Evolutionary conservation across 2,329 filamentous ascomycete genomes (phyloP).

Genomic region (Cladobotryum mycophilum): DNA sequence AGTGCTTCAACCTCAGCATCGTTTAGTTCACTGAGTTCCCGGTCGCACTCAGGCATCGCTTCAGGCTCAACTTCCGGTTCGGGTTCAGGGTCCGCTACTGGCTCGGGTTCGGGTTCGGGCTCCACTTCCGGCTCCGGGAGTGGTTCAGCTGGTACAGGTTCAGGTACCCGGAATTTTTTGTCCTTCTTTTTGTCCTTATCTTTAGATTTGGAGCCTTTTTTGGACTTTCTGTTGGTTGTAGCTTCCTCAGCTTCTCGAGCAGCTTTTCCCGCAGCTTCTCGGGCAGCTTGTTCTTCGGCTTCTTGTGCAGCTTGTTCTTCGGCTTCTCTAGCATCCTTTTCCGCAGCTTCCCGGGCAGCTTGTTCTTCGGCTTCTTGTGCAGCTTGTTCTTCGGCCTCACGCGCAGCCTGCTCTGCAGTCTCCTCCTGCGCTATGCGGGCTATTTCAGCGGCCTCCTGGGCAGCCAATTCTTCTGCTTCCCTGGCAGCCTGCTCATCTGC

Average conservation of each 20-base stretch:
- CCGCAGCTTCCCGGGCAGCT: constrained; percentile 32
- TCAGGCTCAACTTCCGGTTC: constrained; percentile 10
- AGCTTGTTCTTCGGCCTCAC: constrained; percentile 17
- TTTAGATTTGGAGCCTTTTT: constrained; percentile 34
- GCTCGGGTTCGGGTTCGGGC: constrained; percentile 10
- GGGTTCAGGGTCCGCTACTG: constrained; percentile 10
- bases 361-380: constrained; percentile 36
- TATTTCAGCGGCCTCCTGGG: constrained; percentile 20
- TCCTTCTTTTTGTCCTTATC: constrained; percentile 20
- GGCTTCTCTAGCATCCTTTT: constrained; percentile 21
- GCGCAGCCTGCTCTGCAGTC: constrained; percentile 14
- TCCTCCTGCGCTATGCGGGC: constrained; percentile 14
- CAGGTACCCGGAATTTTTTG: constrained; percentile 18
- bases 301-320: constrained; percentile 27
- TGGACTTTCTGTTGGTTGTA: constrained; percentile 33
- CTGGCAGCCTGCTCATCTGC: constrained; percentile 17
- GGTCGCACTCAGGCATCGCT: constrained; percentile 11
- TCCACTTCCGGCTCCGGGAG: constrained; percentile 12
- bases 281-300: constrained; percentile 34
- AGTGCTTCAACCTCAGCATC: constrained; percentile 40
- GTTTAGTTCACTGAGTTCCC: constrained; percentile 28
- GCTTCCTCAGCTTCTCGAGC: constrained; percentile 16
- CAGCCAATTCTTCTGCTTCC: constrained; percentile 16
- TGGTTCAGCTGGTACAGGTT: constrained; percentile 8
- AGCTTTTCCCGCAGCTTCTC: constrained; percentile 30